A percentile compares a stretch with the other conserved stretches of the same genome.
These are phyloP conservation scores for Epichloe glyceriae DNA, from an alignment of 2,329 filamentous ascomycete species.

Conservation along the genomic window DNA sequence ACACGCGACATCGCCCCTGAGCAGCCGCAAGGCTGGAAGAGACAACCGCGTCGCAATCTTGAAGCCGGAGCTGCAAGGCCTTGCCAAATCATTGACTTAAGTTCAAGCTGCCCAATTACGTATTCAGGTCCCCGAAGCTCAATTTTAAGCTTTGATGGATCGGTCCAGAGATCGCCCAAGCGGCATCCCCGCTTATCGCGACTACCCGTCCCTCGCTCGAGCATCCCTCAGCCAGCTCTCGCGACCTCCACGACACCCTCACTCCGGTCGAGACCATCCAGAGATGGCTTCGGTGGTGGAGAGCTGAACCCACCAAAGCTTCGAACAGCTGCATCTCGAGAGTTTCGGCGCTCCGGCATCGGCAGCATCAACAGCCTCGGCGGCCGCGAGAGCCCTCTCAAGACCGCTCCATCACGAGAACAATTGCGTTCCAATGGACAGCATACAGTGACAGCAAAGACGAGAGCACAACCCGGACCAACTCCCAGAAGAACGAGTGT, in stretches of 20 bases:
- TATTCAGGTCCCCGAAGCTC: too few species aligned
- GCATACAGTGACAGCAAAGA: slow-evolving; percentile 1
- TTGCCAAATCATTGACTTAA: not conserved
- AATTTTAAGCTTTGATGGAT: slow-evolving; percentile 14
- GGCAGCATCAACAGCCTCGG: slow-evolving; percentile 10
- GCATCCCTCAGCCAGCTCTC: slow-evolving; percentile 18
- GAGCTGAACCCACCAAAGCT: slow-evolving; percentile 28
- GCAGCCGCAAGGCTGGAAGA: not conserved
- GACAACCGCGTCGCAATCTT: not conserved
- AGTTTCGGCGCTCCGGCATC: slow-evolving; percentile 20
- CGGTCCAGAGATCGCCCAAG: slow-evolving; percentile 23
- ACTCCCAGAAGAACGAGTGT: slow-evolving; percentile 8
- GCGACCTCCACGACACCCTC: slow-evolving; percentile 13
- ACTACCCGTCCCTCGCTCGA: slow-evolving; percentile 23
- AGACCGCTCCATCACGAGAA: slow-evolving; percentile 9
- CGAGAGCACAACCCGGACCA: slow-evolving; percentile 6
- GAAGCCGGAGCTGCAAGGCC: not conserved
- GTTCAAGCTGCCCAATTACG: not conserved
- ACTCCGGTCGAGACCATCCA: not conserved
- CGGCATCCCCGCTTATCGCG: slow-evolving; percentile 25
- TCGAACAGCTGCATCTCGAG: slow-evolving; percentile 26
- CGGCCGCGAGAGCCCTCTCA: slow-evolving; percentile 9
- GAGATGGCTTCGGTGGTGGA: slow-evolving; percentile 8
- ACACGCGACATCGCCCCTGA: not conserved
- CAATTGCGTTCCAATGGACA: slow-evolving; percentile 9